These are phyloP conservation scores for Rhizopogon salebrosus DNA, from an alignment of 768 basidiomycete species.

Conservation along the genomic window DNA sequence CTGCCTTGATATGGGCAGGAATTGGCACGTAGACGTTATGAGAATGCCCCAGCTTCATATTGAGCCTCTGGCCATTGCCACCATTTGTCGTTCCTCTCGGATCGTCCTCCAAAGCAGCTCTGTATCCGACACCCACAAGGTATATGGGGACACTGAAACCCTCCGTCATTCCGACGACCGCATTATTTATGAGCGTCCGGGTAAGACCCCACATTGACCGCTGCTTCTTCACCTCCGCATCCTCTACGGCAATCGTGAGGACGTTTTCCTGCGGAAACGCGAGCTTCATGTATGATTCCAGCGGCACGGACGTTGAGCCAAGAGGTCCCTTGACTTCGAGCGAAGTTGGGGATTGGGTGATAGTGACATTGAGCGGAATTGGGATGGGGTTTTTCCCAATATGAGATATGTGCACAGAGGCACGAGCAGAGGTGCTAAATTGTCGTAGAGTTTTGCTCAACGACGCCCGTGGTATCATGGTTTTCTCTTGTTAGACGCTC, in stretches of 20 bases:
- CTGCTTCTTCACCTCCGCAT: constrained; percentile 69
- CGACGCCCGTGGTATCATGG: constrained; percentile 13
- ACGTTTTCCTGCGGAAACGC: constrained; percentile 27
- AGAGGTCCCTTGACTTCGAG: constrained; percentile 57
- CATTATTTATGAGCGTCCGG: constrained; percentile 84
- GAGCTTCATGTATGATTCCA: constrained; percentile 43
- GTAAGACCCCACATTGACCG: constrained; percentile 95
- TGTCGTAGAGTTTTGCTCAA: constrained; percentile 22
- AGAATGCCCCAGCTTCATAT: constrained; percentile 90
- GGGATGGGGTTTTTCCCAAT: constrained; percentile 57
- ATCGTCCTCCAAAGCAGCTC: constrained; percentile 80
- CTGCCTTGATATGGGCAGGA: constrained; percentile 74
- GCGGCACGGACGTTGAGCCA: constrained; percentile 42
- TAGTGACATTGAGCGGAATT: constrained; percentile 43
- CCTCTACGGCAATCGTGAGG: constrained; percentile 40
- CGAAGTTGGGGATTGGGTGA: constrained; percentile 30
- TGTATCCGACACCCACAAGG: constrained; percentile 93
- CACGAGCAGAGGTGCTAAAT: constrained; percentile 47
- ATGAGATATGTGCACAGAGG: constrained; percentile 49
- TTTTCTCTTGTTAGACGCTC: too few relatives aligned
- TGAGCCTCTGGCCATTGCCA: constrained; percentile 62
- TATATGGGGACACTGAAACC: constrained; percentile 82
- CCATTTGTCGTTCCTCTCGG: constrained; percentile 56
- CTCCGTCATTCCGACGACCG: constrained; percentile 82
- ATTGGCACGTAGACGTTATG: constrained; percentile 83